Evolutionary conservation across 2,329 filamentous ascomycete genomes (phyloP), one percentile per base, ranked within the genome.

Genomic region (Clathrospora elynae): DNA sequence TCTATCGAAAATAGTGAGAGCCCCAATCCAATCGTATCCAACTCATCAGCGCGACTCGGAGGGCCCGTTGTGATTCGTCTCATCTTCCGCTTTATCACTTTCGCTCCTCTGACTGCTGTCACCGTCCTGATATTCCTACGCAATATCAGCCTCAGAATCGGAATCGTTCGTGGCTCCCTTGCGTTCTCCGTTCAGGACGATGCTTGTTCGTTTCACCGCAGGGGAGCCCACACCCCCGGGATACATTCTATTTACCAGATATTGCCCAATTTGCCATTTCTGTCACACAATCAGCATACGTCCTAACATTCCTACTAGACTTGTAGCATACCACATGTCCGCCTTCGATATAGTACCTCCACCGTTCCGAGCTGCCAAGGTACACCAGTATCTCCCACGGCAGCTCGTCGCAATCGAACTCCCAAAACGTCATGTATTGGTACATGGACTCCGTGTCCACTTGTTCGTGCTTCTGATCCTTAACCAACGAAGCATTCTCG

Each of bases 341-440:
- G 6, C 43, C 43, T 17, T 55, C 52, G 5, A 46, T 42, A 19
- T 55, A 53, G 6, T 49, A 23, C 12, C 52, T 42, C 52, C 52
- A 55, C 12, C 40, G 23, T 14, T 51, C 46, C 20, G 49, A 51
- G 18, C 43, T 45, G 1, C 52, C 52, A 12, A 55, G 33, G 11
- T 51, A 51, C n/a, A 55, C 38, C 16, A 55, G 11, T 3, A 53
- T 35, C 16, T 55, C 52, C 52, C 52, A 55, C 6, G 52, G 52
- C 17, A 55, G 16, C 1, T 55, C 52, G 10, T 49, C 46, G 10
- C 26, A 46, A 13, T 46, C 46, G 28, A 51, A 53, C 23, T 55
- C 52, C 52, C 46, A 55, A 5, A 55, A 37, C 2, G 49, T 53
- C 30, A 55, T 37, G 38, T 53, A 55, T n/a, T 44, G 47, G n/a